phyloP scores from a whole-genome alignment of 768 basidiomycete species.

The Amanita rubescens region DNA sequence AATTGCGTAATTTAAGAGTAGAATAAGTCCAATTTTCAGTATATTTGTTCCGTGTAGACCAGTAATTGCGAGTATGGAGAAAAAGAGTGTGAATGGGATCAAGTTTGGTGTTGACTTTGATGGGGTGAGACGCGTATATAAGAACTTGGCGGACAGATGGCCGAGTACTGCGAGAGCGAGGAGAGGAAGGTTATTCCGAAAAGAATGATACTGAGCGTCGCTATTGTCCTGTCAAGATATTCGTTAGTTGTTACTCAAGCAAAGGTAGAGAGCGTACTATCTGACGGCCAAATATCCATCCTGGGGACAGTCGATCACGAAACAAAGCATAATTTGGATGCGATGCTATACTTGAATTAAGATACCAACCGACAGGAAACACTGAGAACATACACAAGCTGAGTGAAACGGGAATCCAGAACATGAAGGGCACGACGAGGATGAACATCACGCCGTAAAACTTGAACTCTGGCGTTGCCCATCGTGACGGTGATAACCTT shows the following conservation, averaged over 20 bases:
- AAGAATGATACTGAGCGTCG: constrained; percentile 84
- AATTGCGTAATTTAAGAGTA: constrained; percentile 63
- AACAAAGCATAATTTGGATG: constrained; percentile 72
- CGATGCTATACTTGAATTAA: constrained; percentile 36
- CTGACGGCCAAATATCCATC: constrained; percentile 78
- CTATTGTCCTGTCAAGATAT: constrained; percentile 68
- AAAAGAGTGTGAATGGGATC: constrained; percentile 51
- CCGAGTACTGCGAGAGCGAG: constrained; percentile 39
- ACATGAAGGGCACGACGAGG: constrained; percentile 65
- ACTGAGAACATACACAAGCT: constrained; percentile 58
- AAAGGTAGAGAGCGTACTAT: constrained; percentile 56
- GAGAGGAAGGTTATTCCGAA: constrained; percentile 71
- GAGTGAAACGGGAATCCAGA: constrained; percentile 64
- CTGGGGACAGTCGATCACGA: constrained; percentile 46
- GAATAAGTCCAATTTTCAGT: constrained; percentile 69
- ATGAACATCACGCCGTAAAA: constrained; percentile 59
- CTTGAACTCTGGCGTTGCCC: constrained; percentile 77
- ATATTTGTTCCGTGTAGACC: constrained; percentile 76
- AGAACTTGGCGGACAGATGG: constrained; percentile 50
- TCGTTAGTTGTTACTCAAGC: constrained; percentile 2
- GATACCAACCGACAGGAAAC: constrained; percentile 4
- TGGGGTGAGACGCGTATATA: constrained; percentile 32
- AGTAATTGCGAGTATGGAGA: constrained; percentile 57
- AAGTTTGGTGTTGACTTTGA: constrained; percentile 18
- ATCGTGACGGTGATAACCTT: constrained; percentile 43